These are phyloP conservation scores for Trichosanthes cucumerina DNA, from an alignment of 306 rosid genomes.

Conservation along the genomic window DNA sequence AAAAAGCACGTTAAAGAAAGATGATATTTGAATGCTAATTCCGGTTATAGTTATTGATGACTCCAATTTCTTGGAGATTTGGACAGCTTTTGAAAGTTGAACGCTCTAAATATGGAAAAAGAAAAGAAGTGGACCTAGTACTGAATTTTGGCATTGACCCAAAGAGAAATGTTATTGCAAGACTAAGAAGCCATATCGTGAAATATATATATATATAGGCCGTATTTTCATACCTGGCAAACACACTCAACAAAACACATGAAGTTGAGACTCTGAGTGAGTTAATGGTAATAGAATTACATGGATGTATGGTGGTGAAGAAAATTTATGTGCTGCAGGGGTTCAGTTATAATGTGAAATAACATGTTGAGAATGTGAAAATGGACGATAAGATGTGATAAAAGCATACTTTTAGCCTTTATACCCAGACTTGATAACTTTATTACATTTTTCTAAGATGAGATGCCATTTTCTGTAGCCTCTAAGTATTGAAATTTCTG, in stretches of 20 bases:
- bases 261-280: neutral
- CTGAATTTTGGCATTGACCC: neutral
- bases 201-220: neutral
- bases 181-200: neutral
- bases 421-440: neutral
- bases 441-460: neutral
- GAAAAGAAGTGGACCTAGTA: neutral
- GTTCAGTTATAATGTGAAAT: neutral
- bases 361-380: neutral
- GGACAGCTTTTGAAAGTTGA: neutral
- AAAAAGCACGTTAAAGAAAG: neutral
- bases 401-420: neutral
- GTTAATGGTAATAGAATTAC: neutral
- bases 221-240: neutral
- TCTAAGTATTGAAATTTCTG: constrained; percentile 25
- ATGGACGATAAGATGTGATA: neutral
- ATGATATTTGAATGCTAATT: neutral
- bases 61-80: neutral
- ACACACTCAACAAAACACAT: neutral
- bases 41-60: neutral
- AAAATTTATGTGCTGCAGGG: neutral
- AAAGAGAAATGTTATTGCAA: neutral
- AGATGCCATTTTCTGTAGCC: neutral
- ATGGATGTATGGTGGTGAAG: neutral
- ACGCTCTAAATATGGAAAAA: neutral